These are phyloP conservation scores for Aureoboletus auriporus DNA, from an alignment of 768 basidiomycete species.

Conservation along the genomic window DNA sequence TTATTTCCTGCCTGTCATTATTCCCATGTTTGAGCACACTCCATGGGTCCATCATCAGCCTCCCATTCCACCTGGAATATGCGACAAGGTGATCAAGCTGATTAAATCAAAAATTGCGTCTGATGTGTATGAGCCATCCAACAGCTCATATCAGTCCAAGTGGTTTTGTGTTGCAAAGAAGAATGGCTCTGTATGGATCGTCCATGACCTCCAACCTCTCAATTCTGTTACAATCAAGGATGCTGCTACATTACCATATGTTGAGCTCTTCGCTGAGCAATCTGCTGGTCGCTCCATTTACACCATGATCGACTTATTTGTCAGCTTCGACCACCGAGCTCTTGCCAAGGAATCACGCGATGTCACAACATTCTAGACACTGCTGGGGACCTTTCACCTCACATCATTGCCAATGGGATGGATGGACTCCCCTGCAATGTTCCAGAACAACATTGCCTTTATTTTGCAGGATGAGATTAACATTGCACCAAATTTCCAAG, in stretches of 20 bases:
- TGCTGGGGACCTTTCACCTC: constrained; percentile 31
- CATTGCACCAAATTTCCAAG: constrained; percentile 34
- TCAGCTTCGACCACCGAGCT: not conserved
- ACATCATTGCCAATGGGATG: constrained; percentile 39
- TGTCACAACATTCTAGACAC: constrained; percentile 42
- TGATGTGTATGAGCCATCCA: constrained; percentile 38
- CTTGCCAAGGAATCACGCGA: constrained; percentile 22
- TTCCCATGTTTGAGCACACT: constrained; percentile 33
- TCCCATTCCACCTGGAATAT: constrained; percentile 28
- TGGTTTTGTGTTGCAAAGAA: constrained; percentile 39
- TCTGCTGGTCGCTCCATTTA: constrained; percentile 8
- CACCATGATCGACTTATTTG: constrained; percentile 2
- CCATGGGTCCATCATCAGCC: constrained; percentile 31
- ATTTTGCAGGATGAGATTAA: constrained; percentile 39
- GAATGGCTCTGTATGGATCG: constrained; percentile 16
- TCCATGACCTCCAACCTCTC: constrained; percentile 25
- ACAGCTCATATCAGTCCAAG: constrained; percentile 34
- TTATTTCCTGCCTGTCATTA: constrained; percentile 31
- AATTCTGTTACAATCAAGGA: constrained; percentile 11
- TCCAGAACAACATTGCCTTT: constrained; percentile 37
- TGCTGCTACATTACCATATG: constrained; percentile 7
- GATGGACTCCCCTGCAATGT: constrained; percentile 37
- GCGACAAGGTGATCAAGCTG: constrained; percentile 21
- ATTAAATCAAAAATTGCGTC: constrained; percentile 34
- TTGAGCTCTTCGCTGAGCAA: constrained; percentile 12